phyloP scores from a whole-genome alignment of 768 basidiomycete species.

The Psilocybe sp. region DNA sequence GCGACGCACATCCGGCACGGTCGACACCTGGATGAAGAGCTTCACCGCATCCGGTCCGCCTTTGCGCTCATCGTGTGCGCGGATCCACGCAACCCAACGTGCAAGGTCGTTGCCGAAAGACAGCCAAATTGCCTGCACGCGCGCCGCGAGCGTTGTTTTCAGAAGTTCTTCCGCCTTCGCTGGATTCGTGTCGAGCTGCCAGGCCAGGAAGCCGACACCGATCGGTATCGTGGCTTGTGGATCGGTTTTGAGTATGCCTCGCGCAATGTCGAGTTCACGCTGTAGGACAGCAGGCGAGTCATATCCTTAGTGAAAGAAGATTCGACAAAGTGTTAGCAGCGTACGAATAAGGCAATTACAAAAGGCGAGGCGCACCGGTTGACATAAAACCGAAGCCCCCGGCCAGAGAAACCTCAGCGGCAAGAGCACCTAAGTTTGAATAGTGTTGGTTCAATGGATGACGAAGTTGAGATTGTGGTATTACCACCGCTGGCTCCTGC shows the following conservation, averaged over 20 bases:
- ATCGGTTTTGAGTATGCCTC: slow-evolving; percentile 34
- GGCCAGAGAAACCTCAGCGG: slow-evolving; percentile 58
- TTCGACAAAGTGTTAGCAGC: slow-evolving; percentile 18
- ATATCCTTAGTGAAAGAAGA: slow-evolving; percentile 34
- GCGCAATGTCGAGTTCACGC: slow-evolving; percentile 53
- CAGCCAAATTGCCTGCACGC: slow-evolving; percentile 71
- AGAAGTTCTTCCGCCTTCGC: slow-evolving; percentile 40
- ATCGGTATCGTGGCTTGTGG: slow-evolving; percentile 44
- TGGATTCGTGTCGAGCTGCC: slow-evolving; percentile 58
- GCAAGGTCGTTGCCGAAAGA: slow-evolving; percentile 60
- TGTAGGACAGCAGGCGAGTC: slow-evolving; percentile 39
- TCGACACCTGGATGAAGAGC: slow-evolving; percentile 66
- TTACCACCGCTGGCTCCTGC: slow-evolving; percentile 63
- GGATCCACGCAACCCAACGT: slow-evolving; percentile 61
- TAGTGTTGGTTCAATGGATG: slow-evolving; percentile 9
- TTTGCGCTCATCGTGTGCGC: slow-evolving; percentile 45
- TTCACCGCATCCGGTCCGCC: slow-evolving; percentile 41
- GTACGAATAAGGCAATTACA: slow-evolving; percentile 2
- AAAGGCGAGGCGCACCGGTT: slow-evolving; percentile 41
- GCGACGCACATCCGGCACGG: slow-evolving; percentile 53
- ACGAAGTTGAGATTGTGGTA: background rate
- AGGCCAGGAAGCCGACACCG: slow-evolving; percentile 75
- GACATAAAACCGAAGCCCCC: slow-evolving; percentile 79
- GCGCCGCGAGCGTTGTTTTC: slow-evolving; percentile 46
- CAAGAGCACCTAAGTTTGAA: slow-evolving; percentile 37